These are phyloP conservation scores for Kodamaea nitidulidarum DNA, from an alignment of 805 yeast species.

Conservation along the genomic window DNA sequence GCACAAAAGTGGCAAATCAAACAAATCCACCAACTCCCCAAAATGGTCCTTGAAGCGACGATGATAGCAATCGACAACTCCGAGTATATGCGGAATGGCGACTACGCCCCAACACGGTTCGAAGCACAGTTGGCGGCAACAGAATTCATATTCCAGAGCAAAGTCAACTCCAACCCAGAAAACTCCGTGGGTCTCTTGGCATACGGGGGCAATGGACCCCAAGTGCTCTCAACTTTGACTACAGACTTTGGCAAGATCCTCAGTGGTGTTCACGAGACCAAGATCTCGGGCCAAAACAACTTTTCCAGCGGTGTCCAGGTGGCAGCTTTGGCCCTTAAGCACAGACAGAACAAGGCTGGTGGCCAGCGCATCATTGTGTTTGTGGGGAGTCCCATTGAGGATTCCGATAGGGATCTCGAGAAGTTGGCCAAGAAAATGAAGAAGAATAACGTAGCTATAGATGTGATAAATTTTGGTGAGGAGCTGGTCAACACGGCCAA, in stretches of 20 bases:
- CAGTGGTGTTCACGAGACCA: conserved; percentile 76
- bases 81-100: conserved; percentile 95
- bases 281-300: conserved; percentile 63
- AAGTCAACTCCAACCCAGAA: conserved; percentile 87
- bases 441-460: conserved; percentile 88
- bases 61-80: conserved; percentile 95
- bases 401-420: conserved; percentile 65
- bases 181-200: conserved; percentile 89
- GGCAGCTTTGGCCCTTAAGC: conserved; percentile 86
- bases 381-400: conserved; percentile 81
- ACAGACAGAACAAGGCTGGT: conserved; percentile 91
- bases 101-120: conserved; percentile 80
- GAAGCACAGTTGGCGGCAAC: conserved; percentile 92
- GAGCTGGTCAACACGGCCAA: conserved; percentile 70
- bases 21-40: not conserved
- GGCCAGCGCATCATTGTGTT: conserved; percentile 86
- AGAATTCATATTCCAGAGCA: conserved; percentile 78
- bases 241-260: conserved; percentile 81
- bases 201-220: conserved; percentile 79
- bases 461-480: conserved; percentile 90
- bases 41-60: conserved; percentile 92
- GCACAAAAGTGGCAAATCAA: conserved; percentile 1
- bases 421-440: conserved; percentile 88
- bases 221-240: conserved; percentile 85
- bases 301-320: conserved; percentile 85